Evolutionary conservation across 2,329 filamentous ascomycete species (phyloP), one percentile per base, ranked within the genome.

Genomic region (Whalleya microplaca): DNA sequence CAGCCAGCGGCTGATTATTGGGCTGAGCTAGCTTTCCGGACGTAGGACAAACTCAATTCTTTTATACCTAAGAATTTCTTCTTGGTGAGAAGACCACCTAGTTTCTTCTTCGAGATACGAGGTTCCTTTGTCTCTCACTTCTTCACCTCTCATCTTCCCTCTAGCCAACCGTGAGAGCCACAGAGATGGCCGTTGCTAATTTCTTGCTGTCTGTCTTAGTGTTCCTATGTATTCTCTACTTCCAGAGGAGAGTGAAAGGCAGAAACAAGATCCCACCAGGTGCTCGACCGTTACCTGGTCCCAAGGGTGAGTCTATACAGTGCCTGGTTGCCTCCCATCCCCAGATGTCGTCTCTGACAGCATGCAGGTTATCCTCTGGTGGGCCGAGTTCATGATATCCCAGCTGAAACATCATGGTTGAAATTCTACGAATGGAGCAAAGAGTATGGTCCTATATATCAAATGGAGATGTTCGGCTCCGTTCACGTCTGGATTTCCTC

Each of bases 391-490:
- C 77, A 80, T 55, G 78, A 80, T 64, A 64, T 80, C 2, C 78
- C 78, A 1, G 59, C 66, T 14, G 68, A 75, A 37, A 67, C 66
- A 37, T 70, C 77, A 19, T 80, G 77, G 78, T 58, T 80, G 21
- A 80, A 80, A 64, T 79, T 80, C 56, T 75, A 76, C 58, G 76
- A 80, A 58, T 81, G 78, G 78, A 72, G 71, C 56, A 73, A 78
- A 64, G 64, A 71, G 29, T 80, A 76, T 55, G 78, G 78, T 1
- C 76, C 78, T 7, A 80, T 80, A 52, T 80, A 79, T 62, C 71
- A 78, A 63, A 75, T 73, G 45, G 69, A 78, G 55, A 77, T 79
- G 19, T 80, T 80, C 41, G 78, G 78, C 19, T 71, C 71, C 2
- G 70, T 74, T 3, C 78, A 80, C 58, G 73, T 81, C 45, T 80